Percentiles rank a stretch among this genome's conserved stretches.
Conservation (phyloP, 2,329 filamentous ascomycete genomes). For the Fusarium dimerum region DNA sequence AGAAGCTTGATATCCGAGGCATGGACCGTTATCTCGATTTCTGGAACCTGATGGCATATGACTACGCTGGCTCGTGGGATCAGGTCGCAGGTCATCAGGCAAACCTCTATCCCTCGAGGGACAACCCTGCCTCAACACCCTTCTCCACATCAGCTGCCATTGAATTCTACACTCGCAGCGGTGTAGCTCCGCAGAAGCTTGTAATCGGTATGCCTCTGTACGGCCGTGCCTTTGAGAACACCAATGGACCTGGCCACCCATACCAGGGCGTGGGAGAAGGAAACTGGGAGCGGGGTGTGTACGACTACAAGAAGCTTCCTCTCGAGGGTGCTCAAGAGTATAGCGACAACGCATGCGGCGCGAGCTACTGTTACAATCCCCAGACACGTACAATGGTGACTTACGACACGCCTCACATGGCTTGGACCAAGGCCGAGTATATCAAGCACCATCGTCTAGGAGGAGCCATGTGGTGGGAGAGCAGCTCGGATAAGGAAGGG, state of each 20-base stretch:
- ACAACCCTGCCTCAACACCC: constrained; percentile 67
- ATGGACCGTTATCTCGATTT: constrained; percentile 72
- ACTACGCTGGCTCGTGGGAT: constrained; percentile 86
- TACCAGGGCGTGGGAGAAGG: constrained; percentile 76
- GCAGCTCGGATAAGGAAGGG: constrained; percentile 71
- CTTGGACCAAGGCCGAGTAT: constrained; percentile 69
- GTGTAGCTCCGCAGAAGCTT: constrained; percentile 70
- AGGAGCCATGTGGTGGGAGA: constrained; percentile 98
- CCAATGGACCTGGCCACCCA: constrained; percentile 68
- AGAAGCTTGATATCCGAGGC: constrained; percentile 59
- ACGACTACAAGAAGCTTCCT: constrained; percentile 87
- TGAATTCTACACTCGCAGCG: constrained; percentile 65
- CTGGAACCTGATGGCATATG: constrained; percentile 87
- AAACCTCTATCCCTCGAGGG: constrained; percentile 66
- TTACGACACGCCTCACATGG: constrained; percentile 74
- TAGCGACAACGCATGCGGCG: constrained; percentile 63
- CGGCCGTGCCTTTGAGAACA: constrained; percentile 80
- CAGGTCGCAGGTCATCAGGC: constrained; percentile 71
- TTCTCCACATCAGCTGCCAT: constrained; percentile 76
- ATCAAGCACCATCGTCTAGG: constrained; percentile 69
- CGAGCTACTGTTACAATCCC: constrained; percentile 76
- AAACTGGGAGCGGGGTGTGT: constrained; percentile 81
- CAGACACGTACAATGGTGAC: constrained; percentile 67
- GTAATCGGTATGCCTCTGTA: constrained; percentile 93
- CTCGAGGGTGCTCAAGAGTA: constrained; percentile 64